Base-by-base conservation (phyloP, 73 alveolate species). In the Paramecium sonneborni region DNA sequence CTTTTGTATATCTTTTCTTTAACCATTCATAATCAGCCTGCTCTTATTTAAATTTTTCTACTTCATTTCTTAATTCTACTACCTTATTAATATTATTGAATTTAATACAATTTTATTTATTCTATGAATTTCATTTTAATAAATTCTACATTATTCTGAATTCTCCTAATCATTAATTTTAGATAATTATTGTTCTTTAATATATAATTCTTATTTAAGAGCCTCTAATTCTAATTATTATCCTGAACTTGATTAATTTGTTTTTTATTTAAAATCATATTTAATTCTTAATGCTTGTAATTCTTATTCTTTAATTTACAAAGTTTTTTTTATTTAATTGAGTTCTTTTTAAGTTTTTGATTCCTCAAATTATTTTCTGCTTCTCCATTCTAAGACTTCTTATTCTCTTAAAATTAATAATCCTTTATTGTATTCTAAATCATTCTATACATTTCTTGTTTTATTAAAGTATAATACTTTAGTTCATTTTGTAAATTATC, bases 361-460 rank as follows among this genome's bases (percentile, higher is more conserved):
- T 62, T 62, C 84, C 10, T 62, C 84, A 14, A 62, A 62, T 62
- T 26, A 26, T 32, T 12, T 26, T 62, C 84, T 62, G 3, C 84
- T 62, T 62, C 84, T 62, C 84, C 84, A 62, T 24, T 62, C 84
- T 62, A 62, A 24, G 8, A 62, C 84, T 14, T 62, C 84, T 62
- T 62, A 62, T 62, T 62, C 39, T 30, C 84, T 62, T 9, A 62
- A 62, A 62, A 62, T 62, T 0, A 62, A 2, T 62, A 62, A 32
- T 30, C 84, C 44, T 62, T 62, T 62, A 62, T 26, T 62, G 4
- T 62, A 62, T 11, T 62, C 84, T 6, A 62, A 21, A 30, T 62
- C 84, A 24, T 62, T 26, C 1, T 10, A 30, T 1, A 20, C 5
- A 6, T 62, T 32, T 11, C 84, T 62, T 26, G 24, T 1, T 26